Conservation (phyloP, 768 basidiomycete species). For the Rhizopogon vinicolor region DNA sequence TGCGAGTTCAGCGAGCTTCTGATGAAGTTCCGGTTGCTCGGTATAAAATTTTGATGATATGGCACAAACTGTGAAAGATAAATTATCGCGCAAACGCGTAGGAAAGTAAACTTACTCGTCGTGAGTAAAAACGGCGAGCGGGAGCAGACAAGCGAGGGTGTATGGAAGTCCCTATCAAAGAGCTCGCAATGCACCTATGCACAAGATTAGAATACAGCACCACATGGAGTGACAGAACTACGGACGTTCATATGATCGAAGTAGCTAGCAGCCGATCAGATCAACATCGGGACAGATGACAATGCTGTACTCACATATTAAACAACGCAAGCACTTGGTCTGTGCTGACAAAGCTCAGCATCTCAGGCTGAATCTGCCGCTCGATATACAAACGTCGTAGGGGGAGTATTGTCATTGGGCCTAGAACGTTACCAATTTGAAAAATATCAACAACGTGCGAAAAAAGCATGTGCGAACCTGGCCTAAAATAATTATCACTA, state of each 20-base stretch:
- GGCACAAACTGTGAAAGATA: conserved; percentile 70
- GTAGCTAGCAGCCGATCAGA: conserved; percentile 40
- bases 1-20: conserved; percentile 73
- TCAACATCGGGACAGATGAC: not conserved
- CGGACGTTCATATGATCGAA: conserved; percentile 74
- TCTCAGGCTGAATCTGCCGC: conserved; percentile 88
- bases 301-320: conserved; percentile 62
- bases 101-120: conserved; percentile 55
- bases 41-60: conserved; percentile 89
- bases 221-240: conserved; percentile 8
- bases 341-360: conserved; percentile 81
- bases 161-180: conserved; percentile 86
- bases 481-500: conserved; percentile 88
- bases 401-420: conserved; percentile 86
- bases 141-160: conserved; percentile 89
- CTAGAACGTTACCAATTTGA: conserved; percentile 30
- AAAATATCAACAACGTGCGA: not conserved
- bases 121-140: conserved; percentile 94
- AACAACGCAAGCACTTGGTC: conserved; percentile 92
- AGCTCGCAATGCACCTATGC: conserved; percentile 72
- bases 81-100: not conserved
- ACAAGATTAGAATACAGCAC: conserved; percentile 6
- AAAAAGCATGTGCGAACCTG: conserved; percentile 46
- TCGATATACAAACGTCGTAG: conserved; percentile 81
- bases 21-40: conserved; percentile 75